Conservation (phyloP, 352 stramenopile genomes). For the Albugo laibachii region DNA sequence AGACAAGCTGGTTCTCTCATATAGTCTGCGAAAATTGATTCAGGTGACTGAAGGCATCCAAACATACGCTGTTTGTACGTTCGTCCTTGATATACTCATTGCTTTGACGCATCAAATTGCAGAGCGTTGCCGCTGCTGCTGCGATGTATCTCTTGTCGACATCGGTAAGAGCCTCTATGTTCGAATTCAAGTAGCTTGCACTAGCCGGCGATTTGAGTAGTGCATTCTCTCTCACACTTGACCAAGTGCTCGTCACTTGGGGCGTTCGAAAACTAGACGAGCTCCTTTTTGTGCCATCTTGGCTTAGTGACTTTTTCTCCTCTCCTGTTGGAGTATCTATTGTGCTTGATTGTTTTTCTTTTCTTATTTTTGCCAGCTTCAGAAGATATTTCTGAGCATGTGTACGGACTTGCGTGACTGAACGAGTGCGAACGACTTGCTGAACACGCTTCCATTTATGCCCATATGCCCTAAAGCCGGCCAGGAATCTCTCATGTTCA, state of each 20-base stretch:
- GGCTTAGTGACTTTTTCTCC: not conserved
- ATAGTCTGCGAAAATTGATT: no score
- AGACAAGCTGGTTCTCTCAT: no score
- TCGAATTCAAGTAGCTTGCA: constrained; percentile 31
- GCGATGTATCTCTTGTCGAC: constrained; percentile 68
- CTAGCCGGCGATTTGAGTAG: constrained; percentile 11
- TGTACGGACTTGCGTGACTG: constrained; percentile 74
- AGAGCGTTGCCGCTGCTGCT: constrained; percentile 51
- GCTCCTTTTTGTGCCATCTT: not conserved
- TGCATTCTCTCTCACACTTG: not conserved
- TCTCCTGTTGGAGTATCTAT: not conserved
- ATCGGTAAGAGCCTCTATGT: constrained; percentile 15
- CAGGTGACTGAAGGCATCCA: no score
- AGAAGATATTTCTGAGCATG: constrained; percentile 79
- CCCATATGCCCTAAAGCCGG: constrained; percentile 68
- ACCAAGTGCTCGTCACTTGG: not conserved
- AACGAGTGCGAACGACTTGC: constrained; percentile 72
- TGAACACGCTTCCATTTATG: constrained; percentile 84
- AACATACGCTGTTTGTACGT: no score
- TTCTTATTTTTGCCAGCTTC: constrained; percentile 78
- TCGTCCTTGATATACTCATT: constrained; percentile 17
- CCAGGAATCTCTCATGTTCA: constrained; percentile 72
- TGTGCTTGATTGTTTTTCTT: constrained; percentile 39
- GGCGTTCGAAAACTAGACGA: not conserved
- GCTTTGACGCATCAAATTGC: constrained; percentile 71